These are phyloP conservation scores for Pseudocercospora vitis DNA, from an alignment of 2,329 filamentous ascomycete genomes.

Conservation along the genomic window DNA sequence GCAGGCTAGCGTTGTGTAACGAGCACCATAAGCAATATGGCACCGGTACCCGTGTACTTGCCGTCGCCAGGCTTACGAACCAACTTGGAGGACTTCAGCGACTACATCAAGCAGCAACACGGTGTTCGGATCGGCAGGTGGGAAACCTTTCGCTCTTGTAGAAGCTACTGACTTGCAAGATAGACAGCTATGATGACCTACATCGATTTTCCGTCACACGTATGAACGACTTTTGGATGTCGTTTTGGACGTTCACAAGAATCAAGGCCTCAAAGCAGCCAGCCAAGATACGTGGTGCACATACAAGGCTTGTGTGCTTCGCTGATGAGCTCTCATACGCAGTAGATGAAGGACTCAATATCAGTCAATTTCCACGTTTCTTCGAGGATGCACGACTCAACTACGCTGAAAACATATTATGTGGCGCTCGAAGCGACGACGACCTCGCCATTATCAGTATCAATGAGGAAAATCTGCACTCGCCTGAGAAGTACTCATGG, in stretches of 20 bases:
- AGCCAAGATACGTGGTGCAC: slow-evolving; percentile 10
- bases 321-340: background rate
- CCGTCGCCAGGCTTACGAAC: slow-evolving; percentile 15
- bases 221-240: slow-evolving; percentile 23
- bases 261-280: slow-evolving; percentile 18
- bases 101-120: slow-evolving; percentile 9
- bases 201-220: slow-evolving; percentile 19
- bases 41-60: slow-evolving; percentile 11
- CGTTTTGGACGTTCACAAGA: slow-evolving; percentile 17
- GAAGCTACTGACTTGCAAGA: too few species aligned
- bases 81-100: slow-evolving; percentile 17
- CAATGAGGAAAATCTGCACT: slow-evolving; percentile 11
- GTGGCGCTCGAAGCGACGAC: slow-evolving; percentile 14
- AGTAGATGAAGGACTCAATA: slow-evolving; percentile 12
- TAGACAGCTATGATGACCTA: slow-evolving; percentile 16
- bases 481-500: slow-evolving; percentile 16
- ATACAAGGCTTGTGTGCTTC: too few species aligned
- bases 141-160: too few species aligned
- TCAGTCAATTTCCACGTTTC: slow-evolving; percentile 17
- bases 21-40: background rate
- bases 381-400: slow-evolving; percentile 18
- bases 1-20: background rate
- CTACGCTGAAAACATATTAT: slow-evolving; percentile 17
- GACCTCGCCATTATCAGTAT: slow-evolving; percentile 18
- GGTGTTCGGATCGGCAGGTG: slow-evolving; percentile 10